Conservation (phyloP, 2,329 filamentous ascomycete genomes). For the Aureobasidium sp. region DNA sequence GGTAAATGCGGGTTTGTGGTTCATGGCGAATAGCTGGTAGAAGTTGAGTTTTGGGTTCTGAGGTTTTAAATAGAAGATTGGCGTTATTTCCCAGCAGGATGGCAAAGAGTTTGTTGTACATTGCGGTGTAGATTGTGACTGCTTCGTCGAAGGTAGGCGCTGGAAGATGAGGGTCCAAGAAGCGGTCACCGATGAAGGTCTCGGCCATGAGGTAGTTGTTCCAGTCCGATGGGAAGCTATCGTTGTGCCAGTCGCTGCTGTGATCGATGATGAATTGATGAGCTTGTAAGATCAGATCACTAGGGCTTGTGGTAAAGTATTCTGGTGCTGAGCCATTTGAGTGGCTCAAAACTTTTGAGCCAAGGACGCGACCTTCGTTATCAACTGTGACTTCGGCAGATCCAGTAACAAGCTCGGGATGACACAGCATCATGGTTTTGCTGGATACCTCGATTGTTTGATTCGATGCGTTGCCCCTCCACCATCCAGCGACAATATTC, state of each 20-base stretch:
- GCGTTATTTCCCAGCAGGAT: slow-evolving; percentile 39
- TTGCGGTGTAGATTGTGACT: slow-evolving; percentile 18
- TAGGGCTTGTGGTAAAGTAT: neutral
- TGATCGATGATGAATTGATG: neutral
- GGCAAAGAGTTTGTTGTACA: slow-evolving; percentile 37
- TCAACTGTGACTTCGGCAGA: neutral
- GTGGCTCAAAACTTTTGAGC: neutral
- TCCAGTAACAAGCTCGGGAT: slow-evolving; percentile 19
- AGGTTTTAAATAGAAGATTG: slow-evolving; percentile 31
- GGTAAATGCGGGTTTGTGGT: slow-evolving; percentile 40
- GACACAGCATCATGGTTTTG: slow-evolving; percentile 24
- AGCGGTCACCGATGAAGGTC: slow-evolving; percentile 22
- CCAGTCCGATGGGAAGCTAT: slow-evolving; percentile 38
- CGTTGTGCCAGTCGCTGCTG: slow-evolving; percentile 38
- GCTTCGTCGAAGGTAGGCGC: slow-evolving; percentile 29
- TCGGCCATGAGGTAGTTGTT: slow-evolving; percentile 41
- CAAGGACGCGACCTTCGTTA: neutral
- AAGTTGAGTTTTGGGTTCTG: neutral
- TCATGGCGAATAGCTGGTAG: slow-evolving; percentile 18
- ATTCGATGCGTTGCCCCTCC: neutral
- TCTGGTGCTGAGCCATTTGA: neutral
- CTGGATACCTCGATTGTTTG: neutral
- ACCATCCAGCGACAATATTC: neutral
- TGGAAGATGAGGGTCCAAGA: slow-evolving; percentile 32
- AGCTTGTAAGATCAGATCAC: neutral